Conservation (phyloP, 2,329 filamentous ascomycete genomes). For the Penicillium italicum region DNA sequence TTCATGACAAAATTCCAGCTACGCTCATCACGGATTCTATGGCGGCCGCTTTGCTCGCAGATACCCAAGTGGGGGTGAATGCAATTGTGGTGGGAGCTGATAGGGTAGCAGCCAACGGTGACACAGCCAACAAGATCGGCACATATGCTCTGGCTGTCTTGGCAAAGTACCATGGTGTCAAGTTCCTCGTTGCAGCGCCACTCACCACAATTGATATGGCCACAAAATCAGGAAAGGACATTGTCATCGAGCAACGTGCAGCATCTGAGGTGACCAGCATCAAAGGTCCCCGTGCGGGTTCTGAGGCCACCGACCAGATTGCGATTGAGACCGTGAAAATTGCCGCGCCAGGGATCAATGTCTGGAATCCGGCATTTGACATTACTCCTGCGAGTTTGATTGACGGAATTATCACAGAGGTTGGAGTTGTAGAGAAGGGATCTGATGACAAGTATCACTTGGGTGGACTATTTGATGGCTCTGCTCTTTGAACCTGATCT, state of each 20-base stretch:
- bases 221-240: slow-evolving; percentile 72
- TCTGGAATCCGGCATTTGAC: slow-evolving; percentile 98
- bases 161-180: slow-evolving; percentile 80
- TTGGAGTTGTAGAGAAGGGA: slow-evolving; percentile 78
- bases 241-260: slow-evolving; percentile 86
- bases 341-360: slow-evolving; percentile 69
- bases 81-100: slow-evolving; percentile 94
- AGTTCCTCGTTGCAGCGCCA: slow-evolving; percentile 91
- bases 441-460: slow-evolving; percentile 65
- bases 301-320: slow-evolving; percentile 47
- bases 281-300: slow-evolving; percentile 67
- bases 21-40: slow-evolving; percentile 96
- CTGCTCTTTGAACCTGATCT: slow-evolving; percentile 6
- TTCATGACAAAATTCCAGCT: slow-evolving; percentile 85
- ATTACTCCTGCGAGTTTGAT: slow-evolving; percentile 86
- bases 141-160: slow-evolving; percentile 92
- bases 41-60: slow-evolving; percentile 76
- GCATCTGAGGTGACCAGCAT: slow-evolving; percentile 78
- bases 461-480: slow-evolving; percentile 31
- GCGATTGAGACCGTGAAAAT: slow-evolving; percentile 67
- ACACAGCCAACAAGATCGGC: slow-evolving; percentile 98
- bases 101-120: slow-evolving; percentile 90
- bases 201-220: slow-evolving; percentile 88
- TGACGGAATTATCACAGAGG: slow-evolving; percentile 90
- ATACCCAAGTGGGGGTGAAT: slow-evolving; percentile 61